phyloP scores from a whole-genome alignment of 345 rosid species.

The Nephelium lappaceum region DNA sequence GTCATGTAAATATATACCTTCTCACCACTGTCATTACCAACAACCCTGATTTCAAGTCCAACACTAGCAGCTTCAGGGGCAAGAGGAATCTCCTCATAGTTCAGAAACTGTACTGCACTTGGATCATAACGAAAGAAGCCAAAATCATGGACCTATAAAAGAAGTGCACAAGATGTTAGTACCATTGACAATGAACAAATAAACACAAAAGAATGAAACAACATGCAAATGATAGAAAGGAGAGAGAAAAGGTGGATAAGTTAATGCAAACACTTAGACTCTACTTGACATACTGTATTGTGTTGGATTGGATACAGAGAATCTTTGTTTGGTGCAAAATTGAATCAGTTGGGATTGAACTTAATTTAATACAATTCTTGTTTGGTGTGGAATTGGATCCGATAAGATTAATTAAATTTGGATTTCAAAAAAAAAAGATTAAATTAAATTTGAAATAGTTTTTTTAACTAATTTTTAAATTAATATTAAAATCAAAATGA shows the following conservation, averaged over 20 bases:
- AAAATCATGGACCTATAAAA: conserved; percentile 88
- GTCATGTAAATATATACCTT: conserved; percentile 51
- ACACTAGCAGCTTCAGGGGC: conserved; percentile 90
- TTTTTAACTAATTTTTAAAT: too few relatives aligned
- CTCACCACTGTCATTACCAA: conserved; percentile 96
- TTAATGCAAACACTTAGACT: not conserved
- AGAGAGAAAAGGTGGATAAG: not conserved
- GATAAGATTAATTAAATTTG: too few relatives aligned
- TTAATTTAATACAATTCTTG: too few relatives aligned
- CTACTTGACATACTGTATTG: too few relatives aligned
- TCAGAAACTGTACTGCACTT: conserved; percentile 65
- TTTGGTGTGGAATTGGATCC: too few relatives aligned
- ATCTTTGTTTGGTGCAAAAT: too few relatives aligned
- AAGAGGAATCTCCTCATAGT: conserved; percentile 94
- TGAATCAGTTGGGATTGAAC: too few relatives aligned
- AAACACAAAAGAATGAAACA: not conserved
- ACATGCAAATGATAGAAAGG: not conserved
- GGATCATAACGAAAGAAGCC: conserved; percentile 95
- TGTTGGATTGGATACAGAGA: too few relatives aligned
- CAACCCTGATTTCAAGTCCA: conserved; percentile 94
- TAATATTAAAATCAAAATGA: too few relatives aligned
- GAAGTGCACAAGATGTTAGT: conserved; percentile 29
- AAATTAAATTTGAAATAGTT: too few relatives aligned
- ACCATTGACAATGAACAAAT: not conserved
- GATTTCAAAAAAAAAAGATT: too few relatives aligned